Evolutionary conservation across 108 stramenopile genomes (phyloP), one percentile per base, ranked within the genome.

Genomic region (Mediolabrus comicus): DNA sequence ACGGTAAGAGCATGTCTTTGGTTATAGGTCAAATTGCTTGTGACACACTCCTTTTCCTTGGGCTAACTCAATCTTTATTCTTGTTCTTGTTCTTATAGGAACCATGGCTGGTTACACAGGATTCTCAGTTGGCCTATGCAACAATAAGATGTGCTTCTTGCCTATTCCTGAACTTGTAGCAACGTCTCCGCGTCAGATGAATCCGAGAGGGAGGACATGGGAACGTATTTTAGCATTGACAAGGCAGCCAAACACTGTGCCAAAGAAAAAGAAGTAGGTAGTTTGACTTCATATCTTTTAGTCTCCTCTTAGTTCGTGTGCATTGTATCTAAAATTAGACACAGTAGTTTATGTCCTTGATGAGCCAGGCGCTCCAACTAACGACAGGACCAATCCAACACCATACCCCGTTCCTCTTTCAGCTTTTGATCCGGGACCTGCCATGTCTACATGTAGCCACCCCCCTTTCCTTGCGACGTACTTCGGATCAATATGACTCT

Each of bases 101-200:
- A 92, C 96, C 35, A 99, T 99, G 98, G 98, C 97, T 7, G 98
- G 98, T 19, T 98, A 86, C 74, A 98, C 98, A 11, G 97, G 95
- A 27, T 97, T 98, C 73, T 86, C 88, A 3, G 95, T 97, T 14
- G 98, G 97, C 19, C 62, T 99, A 24, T 92, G 92, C 75, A 99
- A 98, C 85, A 98, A 98, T 72, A 85, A 92, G 14, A 94, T 94
- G 90, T 97, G 97, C 12, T 77, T 87, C 10, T 68, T 99, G 10
- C 98, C 98, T 8, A 98, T 98, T 79, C 91, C 96, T 11, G 81
- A 95, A 55, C 71, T 99, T 36, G 94, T 95, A 6, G 93, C 90
- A 16, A 97, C 92, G 14, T 93, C 91, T 30, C 98, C 98, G 11
- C 86, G 97, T 6, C 77, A 79, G 38, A 97, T 99, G 95, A 84